Evolutionary conservation across 352 stramenopile species (phyloP).

Genomic region (Pythium brachiatum): DNA sequence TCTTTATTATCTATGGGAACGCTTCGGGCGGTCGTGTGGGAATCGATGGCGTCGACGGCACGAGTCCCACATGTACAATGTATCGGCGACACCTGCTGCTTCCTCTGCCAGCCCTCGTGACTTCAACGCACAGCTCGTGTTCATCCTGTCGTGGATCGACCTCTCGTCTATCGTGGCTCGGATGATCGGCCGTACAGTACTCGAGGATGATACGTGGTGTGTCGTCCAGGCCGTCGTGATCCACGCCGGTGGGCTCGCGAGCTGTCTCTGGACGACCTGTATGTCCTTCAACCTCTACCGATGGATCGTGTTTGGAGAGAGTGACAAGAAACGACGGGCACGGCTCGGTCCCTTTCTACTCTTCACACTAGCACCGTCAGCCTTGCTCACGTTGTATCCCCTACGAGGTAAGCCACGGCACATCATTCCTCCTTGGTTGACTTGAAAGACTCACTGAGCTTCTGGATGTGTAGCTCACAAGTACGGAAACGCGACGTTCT

Average conservation of each 20-base stretch:
- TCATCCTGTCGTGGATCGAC: conserved; percentile 73
- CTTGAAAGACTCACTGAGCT: neutral
- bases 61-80: conserved; percentile 12
- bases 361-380: conserved; percentile 49
- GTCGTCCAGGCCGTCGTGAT: conserved; percentile 55
- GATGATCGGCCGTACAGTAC: conserved; percentile 48
- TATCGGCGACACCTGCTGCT: neutral
- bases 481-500: conserved; percentile 80
- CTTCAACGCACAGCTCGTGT: conserved; percentile 67
- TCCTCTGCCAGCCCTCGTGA: conserved; percentile 19
- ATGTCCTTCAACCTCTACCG: conserved; percentile 82
- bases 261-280: conserved; percentile 72
- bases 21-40: conserved; percentile 23
- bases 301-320: conserved; percentile 75
- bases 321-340: conserved; percentile 56
- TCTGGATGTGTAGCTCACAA: conserved; percentile 35
- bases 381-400: conserved; percentile 54
- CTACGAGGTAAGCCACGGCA: too few species aligned
- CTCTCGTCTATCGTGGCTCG: conserved; percentile 48
- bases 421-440: neutral
- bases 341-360: conserved; percentile 56
- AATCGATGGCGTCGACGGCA: conserved; percentile 1
- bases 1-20: conserved; percentile 47
- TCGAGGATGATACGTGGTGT: conserved; percentile 46
- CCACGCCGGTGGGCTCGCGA: conserved; percentile 49